phyloP scores from a whole-genome alignment of 345 rosid genomes.

The Sapria himalayana region DNA sequence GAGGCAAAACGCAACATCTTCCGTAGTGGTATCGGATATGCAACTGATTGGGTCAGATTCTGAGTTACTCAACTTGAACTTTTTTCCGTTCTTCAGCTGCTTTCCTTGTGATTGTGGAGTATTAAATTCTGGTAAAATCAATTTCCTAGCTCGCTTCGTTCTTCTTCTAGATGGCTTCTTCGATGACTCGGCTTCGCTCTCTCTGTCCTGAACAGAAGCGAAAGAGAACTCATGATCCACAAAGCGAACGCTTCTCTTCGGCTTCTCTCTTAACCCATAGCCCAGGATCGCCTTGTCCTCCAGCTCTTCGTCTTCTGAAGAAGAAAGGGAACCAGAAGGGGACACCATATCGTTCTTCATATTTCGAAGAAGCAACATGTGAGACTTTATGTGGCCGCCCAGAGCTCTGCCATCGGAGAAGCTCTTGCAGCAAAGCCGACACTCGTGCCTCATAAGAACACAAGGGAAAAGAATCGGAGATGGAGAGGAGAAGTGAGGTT shows the following conservation, averaged over 20 bases:
- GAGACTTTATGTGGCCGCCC: constrained; percentile 81
- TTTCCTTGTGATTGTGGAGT: constrained; percentile 9
- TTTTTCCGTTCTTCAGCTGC: constrained; percentile 12
- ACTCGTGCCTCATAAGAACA: constrained; percentile 48
- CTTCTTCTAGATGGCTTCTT: constrained; percentile 42
- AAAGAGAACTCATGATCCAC: constrained; percentile 46
- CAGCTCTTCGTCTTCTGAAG: constrained; percentile 22
- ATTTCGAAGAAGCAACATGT: constrained; percentile 25
- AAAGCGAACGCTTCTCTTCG: constrained; percentile 28
- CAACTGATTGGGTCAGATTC: constrained; percentile 59
- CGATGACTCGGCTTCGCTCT: constrained; percentile 67
- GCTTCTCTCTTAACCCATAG: constrained; percentile 36
- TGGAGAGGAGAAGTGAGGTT: constrained; percentile 11
- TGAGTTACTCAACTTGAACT: constrained; percentile 9
- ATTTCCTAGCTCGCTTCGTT: constrained; percentile 33
- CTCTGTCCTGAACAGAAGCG: constrained; percentile 29
- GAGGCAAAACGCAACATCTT: constrained; percentile 82
- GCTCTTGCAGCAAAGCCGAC: constrained; percentile 45
- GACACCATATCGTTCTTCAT: constrained; percentile 12
- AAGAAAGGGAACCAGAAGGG: constrained; percentile 22
- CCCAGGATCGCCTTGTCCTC: constrained; percentile 13
- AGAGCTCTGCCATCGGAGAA: constrained; percentile 62
- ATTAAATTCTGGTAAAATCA: constrained; percentile 7
- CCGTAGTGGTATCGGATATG: constrained; percentile 60
- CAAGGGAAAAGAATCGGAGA: constrained; percentile 6